These are phyloP conservation scores for Saxophila tyrrhenica DNA, from an alignment of 495 filamentous ascomycete genomes.

Conservation along the genomic window DNA sequence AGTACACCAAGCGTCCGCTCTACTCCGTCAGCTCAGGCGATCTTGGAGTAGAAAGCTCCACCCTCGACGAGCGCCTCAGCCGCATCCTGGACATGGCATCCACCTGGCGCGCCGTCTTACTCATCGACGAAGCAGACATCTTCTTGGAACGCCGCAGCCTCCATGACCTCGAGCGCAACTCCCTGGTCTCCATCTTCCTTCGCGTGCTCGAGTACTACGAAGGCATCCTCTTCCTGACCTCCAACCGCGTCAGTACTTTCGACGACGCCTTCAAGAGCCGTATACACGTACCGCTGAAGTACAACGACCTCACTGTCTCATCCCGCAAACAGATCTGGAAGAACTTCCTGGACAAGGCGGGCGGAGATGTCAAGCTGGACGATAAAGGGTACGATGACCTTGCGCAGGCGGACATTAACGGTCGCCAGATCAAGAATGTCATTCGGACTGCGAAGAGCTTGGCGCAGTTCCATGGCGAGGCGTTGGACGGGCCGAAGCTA, in stretches of 20 bases:
- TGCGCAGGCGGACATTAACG: constrained; percentile 12
- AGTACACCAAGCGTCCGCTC: constrained; percentile 16
- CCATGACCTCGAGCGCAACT: constrained; percentile 11
- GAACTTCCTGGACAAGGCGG: constrained; percentile 17
- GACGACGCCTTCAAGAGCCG: constrained; percentile 39
- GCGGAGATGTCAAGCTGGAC: constrained; percentile 3
- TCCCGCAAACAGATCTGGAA: constrained; percentile 16
- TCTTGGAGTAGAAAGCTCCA: constrained; percentile 2
- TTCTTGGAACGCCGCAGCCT: constrained; percentile 13
- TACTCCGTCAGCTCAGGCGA: constrained; percentile 16
- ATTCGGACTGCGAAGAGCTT: constrained; percentile 12
- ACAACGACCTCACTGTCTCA: constrained; percentile 25
- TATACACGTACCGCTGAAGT: constrained; percentile 40
- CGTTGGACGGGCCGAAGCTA: constrained; percentile 9
- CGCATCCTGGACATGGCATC: constrained; percentile 10
- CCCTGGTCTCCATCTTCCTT: constrained; percentile 5
- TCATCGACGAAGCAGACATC: constrained; percentile 16
- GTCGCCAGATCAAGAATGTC: constrained; percentile 18
- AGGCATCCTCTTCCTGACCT: constrained; percentile 48
- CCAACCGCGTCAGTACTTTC: constrained; percentile 43
- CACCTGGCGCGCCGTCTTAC: constrained; percentile 14
- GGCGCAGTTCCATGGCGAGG: constrained; percentile 10
- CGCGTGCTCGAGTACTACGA: constrained; percentile 44
- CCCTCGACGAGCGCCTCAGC: constrained; percentile 10
- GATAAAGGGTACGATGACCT: constrained; percentile 6